phyloP scores from a whole-genome alignment of 495 filamentous ascomycete genomes.

The Amniculicola lignicola region DNA sequence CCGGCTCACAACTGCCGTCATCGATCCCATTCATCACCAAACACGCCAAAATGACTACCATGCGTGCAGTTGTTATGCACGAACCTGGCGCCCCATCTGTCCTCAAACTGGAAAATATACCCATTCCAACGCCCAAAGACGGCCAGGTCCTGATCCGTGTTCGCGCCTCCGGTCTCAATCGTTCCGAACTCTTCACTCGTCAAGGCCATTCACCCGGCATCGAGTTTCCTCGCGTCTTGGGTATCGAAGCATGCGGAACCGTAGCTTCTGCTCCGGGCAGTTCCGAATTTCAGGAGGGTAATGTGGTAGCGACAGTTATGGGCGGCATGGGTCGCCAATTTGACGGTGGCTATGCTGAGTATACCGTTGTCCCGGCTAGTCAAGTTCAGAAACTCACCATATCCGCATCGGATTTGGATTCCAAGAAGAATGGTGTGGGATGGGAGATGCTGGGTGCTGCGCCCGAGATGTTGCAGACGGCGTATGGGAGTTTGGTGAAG shows the following conservation, averaged over 20 bases:
- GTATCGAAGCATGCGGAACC: slow-evolving; percentile 53
- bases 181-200: slow-evolving; percentile 56
- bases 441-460: slow-evolving; percentile 51
- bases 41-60: slow-evolving; percentile 26
- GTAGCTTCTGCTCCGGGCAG: slow-evolving; percentile 44
- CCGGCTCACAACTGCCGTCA: background rate
- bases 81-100: slow-evolving; percentile 34
- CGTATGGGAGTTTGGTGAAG: slow-evolving; percentile 48
- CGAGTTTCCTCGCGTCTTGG: slow-evolving; percentile 48
- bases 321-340: slow-evolving; percentile 52
- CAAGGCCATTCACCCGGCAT: slow-evolving; percentile 50
- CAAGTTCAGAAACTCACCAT: slow-evolving; percentile 47
- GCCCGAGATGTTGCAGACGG: slow-evolving; percentile 57
- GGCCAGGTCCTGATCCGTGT: slow-evolving; percentile 50
- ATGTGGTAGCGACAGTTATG: slow-evolving; percentile 51
- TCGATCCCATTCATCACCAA: background rate
- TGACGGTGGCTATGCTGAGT: slow-evolving; percentile 58
- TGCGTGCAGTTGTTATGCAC: slow-evolving; percentile 39
- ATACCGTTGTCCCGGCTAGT: slow-evolving; percentile 46
- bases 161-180: slow-evolving; percentile 54
- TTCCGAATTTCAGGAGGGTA: slow-evolving; percentile 44
- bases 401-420: slow-evolving; percentile 33
- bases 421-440: slow-evolving; percentile 6
- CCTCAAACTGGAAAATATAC: slow-evolving; percentile 33
- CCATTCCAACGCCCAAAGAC: slow-evolving; percentile 35